Evolutionary conservation across 441 rosid species (phyloP), one percentile per base, ranked within the genome.

Genomic region (Erysimum pusillum): DNA sequence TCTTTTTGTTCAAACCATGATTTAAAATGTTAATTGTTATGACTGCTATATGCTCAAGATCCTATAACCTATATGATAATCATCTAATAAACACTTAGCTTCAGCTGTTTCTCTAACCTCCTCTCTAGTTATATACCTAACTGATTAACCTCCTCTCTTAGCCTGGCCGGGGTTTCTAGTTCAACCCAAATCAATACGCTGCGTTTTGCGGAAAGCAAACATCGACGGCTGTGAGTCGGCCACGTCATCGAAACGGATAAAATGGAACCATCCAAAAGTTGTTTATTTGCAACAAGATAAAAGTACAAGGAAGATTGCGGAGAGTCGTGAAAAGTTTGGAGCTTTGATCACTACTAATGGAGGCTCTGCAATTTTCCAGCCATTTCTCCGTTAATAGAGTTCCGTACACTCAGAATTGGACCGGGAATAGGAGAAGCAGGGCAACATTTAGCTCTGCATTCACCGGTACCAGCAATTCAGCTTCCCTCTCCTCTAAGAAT

Each of bases 401-500:
- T 31, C 41, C 71, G 6, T 79, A 57, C n/a, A 34, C 79, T 39
- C 76, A 63, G 71, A 73, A 0, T 20, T 14, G 5, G 3, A 54
- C 45, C 2, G 20, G 14, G 2, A 32, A 7, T 13, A 13, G 49
- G 14, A 63, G 68, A 74, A 79, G 68, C 10, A 63, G 2, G 1
- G n/a, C 76, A 56, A 5, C 45, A 7, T 41, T 41, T 48, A 48
- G 71, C 39, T 76, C 88, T 80, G 80, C 89, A 3, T 84, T 81
- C 84, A 76, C 81, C 22, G 86, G 86, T 57, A 56, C 81, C 5
- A 74, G 57, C 86, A 71, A 67, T 48, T 74, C 79, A 73, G 41
- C 85, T 81, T 83, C 83, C 35, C 87, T 90, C 32, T 84, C 89
- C 34, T 87, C 89, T 42, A 76, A 71, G 74, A 86, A 79, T 58